Percentiles rank a stretch among this genome's conserved stretches.
Conservation (phyloP, 2,329 filamentous ascomycete species). For the Cadophora sp. region DNA sequence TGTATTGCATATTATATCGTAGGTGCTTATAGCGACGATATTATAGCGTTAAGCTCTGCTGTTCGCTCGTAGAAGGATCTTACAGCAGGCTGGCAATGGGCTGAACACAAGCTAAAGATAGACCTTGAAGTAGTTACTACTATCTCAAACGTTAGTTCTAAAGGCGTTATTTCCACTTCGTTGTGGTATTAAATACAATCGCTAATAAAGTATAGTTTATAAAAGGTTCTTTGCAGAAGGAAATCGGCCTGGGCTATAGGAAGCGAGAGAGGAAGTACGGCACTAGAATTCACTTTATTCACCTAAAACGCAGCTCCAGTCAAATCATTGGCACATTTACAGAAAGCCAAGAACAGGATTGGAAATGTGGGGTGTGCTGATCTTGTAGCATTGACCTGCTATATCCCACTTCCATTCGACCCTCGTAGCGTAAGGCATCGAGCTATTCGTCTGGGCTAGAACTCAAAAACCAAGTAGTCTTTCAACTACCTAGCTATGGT, state of each 20-base stretch:
- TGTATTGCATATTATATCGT: constrained; percentile 17
- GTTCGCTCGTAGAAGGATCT: constrained; percentile 5
- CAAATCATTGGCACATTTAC: constrained; percentile 22
- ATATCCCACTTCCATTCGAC: too few species aligned
- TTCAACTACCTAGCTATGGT: too few species aligned
- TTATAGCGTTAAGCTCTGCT: constrained; percentile 1
- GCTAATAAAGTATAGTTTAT: too few species aligned
- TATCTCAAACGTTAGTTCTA: background rate
- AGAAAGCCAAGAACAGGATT: constrained; percentile 20
- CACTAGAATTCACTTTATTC: constrained; percentile 22
- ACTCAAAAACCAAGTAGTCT: too few species aligned
- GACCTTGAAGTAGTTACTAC: constrained; percentile 17
- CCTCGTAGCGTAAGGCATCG: too few species aligned
- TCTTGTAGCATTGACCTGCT: too few species aligned
- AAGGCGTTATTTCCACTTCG: constrained; percentile 8
- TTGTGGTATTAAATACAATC: constrained; percentile 14
- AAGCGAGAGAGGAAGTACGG: constrained; percentile 25
- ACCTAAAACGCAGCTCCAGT: constrained; percentile 22
- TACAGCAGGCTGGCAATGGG: too few species aligned
- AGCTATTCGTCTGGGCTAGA: too few species aligned
- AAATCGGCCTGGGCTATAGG: constrained; percentile 11
- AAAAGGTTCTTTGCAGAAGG: constrained; percentile 21
- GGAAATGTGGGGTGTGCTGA: constrained; percentile 21
- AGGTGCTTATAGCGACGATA: constrained; percentile 18
- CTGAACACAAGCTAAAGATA: constrained; percentile 14